Evolutionary conservation across 169 alveolate species (phyloP).

Genomic region (Plasmodium adleri): DNA sequence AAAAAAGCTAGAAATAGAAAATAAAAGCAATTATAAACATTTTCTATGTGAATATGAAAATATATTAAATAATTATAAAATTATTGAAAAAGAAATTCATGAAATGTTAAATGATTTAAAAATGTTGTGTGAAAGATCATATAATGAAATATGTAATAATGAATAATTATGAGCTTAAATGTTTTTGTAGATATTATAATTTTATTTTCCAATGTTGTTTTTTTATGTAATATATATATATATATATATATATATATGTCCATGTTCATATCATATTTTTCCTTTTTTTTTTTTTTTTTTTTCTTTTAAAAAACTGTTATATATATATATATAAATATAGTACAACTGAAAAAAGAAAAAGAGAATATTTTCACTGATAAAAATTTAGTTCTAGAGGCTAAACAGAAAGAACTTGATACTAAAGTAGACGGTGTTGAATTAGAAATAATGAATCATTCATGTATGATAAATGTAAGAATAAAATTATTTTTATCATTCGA

Average conservation of each 20-base stretch:
- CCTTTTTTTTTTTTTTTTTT: slow-evolving; percentile 6
- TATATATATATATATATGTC: background rate
- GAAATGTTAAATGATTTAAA: slow-evolving; percentile 59
- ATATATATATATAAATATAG: slow-evolving; percentile 22
- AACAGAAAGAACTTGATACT: slow-evolving; percentile 39
- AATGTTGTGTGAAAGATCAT: slow-evolving; percentile 53
- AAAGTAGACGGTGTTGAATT: slow-evolving; percentile 30
- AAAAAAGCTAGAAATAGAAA: slow-evolving; percentile 51
- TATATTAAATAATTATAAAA: slow-evolving; percentile 39
- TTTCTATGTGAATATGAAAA: slow-evolving; percentile 58
- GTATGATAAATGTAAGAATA: slow-evolving; percentile 55
- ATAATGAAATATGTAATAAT: slow-evolving; percentile 71
- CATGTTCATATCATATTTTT: background rate
- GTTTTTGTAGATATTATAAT: background rate
- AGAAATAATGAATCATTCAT: slow-evolving; percentile 43
- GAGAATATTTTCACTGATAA: slow-evolving; percentile 37
- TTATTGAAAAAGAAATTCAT: slow-evolving; percentile 46
- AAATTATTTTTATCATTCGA: background rate
- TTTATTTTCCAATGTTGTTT: too few species aligned
- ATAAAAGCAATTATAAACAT: slow-evolving; percentile 42
- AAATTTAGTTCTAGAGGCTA: slow-evolving; percentile 40
- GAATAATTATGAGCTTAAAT: background rate
- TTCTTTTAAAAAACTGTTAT: background rate
- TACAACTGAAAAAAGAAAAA: slow-evolving; percentile 54
- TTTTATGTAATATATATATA: too few species aligned